A percentile compares a stretch with the other conserved stretches of the same genome.
Evolutionary conservation across 2,329 filamentous ascomycete species (phyloP).

Genomic region (Botrytis medusae): DNA sequence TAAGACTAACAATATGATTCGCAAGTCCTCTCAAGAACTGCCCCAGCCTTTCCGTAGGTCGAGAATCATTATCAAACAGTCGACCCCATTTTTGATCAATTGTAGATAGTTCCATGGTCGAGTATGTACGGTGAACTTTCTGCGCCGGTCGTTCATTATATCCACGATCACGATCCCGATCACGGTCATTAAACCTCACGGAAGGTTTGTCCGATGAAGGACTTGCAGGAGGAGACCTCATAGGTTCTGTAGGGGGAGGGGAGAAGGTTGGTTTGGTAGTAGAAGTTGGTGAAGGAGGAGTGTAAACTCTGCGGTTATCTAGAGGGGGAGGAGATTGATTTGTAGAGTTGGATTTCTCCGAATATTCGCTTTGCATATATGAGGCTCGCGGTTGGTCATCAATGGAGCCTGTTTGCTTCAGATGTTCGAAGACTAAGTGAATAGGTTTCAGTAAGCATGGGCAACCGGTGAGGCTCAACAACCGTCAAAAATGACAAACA

Average conservation of each 20-base stretch:
- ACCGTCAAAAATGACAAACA: constrained; percentile 25
- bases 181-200: constrained; percentile 35
- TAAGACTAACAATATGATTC: constrained; percentile 62
- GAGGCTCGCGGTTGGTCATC: constrained; percentile 36
- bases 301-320: constrained; percentile 47
- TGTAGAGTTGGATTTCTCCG: constrained; percentile 39
- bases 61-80: constrained; percentile 67
- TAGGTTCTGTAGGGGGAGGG: constrained; percentile 36
- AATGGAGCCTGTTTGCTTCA: constrained; percentile 39
- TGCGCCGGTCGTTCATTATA: constrained; percentile 10
- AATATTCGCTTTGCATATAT: constrained; percentile 44
- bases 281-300: constrained; percentile 53
- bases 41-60: constrained; percentile 65
- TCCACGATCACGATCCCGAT: constrained; percentile 13
- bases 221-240: constrained; percentile 39
- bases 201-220: constrained; percentile 37
- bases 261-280: constrained; percentile 35
- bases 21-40: constrained; percentile 74
- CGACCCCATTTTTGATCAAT: constrained; percentile 75
- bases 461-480: constrained; percentile 22
- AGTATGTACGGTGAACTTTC: constrained; percentile 30
- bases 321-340: constrained; percentile 48
- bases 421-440: constrained; percentile 38
- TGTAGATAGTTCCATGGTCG: constrained; percentile 51
- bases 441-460: constrained; percentile 24